Percentiles rank a stretch among this genome's conserved stretches.
phyloP scores from a whole-genome alignment of 164 flowering plant genomes.

The Vitis riparia region DNA sequence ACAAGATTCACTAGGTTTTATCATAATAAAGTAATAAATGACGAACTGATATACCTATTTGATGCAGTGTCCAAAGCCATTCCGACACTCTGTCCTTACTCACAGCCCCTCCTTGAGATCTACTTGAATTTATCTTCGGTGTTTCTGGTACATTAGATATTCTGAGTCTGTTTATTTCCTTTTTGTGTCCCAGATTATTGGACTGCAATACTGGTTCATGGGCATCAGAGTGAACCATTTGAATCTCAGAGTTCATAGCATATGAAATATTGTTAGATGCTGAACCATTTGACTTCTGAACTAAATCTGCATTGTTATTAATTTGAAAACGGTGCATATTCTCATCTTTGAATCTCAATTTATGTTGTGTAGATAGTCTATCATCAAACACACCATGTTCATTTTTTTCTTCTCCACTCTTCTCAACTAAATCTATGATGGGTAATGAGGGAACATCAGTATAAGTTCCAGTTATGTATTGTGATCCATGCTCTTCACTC shows the following conservation, averaged over 20 bases:
- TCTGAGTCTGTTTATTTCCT: conserved; percentile 42
- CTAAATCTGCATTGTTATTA: conserved; percentile 63
- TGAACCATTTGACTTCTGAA: conserved; percentile 52
- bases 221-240: conserved; percentile 27
- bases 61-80: conserved; percentile 97
- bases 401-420: conserved; percentile 29
- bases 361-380: conserved; percentile 30
- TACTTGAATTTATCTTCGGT: conserved; percentile 23
- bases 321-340: conserved; percentile 74
- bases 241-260: conserved; percentile 39
- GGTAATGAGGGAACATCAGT: conserved; percentile 77
- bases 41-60: conserved; percentile 51
- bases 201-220: conserved; percentile 27
- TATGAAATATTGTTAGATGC: conserved; percentile 24
- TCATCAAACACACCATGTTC: conserved; percentile 21
- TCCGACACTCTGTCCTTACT: conserved; percentile 73
- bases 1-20: background rate
- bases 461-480: conserved; percentile 33
- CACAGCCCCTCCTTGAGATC: conserved; percentile 32
- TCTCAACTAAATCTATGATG: conserved; percentile 65
- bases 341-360: conserved; percentile 41
- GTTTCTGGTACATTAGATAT: conserved; percentile 55
- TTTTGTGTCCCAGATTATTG: conserved; percentile 22
- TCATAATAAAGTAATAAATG: background rate
- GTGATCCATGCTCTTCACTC: conserved; percentile 30